Base-by-base conservation (phyloP, 140 eudicot genomes). In the Cichorium intybus region DNA sequence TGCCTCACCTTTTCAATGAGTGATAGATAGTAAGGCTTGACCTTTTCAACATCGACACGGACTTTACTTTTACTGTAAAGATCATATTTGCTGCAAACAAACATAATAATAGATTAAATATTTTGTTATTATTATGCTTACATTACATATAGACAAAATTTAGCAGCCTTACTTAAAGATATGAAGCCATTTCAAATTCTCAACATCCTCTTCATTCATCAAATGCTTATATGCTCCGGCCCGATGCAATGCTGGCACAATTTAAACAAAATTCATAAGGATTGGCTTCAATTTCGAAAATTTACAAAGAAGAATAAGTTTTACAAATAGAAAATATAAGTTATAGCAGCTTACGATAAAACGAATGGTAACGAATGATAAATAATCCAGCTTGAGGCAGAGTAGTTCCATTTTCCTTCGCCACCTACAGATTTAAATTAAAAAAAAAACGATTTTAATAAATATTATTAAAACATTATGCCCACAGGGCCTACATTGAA, bases 61-160 rank as follows among this genome's bases (percentile, higher is more conserved):
- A 79, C 84, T 70, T 92, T 92, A 76, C 98, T 92, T 79, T 92
- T 92, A 73, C 98, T 87, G 68, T 92, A 92, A 8, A 92, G 82
- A 39, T 92, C 98, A 75, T 92, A 92, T 60, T 92, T 87, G 80
- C 95, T 90, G 83, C 77, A 74, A 2, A 15, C 8, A 50, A 55
- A 47, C 3, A 46, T 11, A 10, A 24, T 20, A 17, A 12, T 50
- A 27, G 33, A 37, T 53, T 9, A 49, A 9, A 60, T 18, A 17
- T 31, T 24, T 14, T 63, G 2, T 14, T 15, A 15, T 14, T 6
- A 54, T 56, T 41, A 43, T 24, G 15, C 10, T 47, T 56, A 56
- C 14, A 27, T 15, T 29, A 17, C 23, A 3, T 60, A 3, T 34
- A 9, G 1, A 9, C 49, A 62, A 7, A 31, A 26, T 27, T 14